phyloP scores from a whole-genome alignment of 2,329 filamentous ascomycete genomes.

The Geosmithia putterillii region DNA sequence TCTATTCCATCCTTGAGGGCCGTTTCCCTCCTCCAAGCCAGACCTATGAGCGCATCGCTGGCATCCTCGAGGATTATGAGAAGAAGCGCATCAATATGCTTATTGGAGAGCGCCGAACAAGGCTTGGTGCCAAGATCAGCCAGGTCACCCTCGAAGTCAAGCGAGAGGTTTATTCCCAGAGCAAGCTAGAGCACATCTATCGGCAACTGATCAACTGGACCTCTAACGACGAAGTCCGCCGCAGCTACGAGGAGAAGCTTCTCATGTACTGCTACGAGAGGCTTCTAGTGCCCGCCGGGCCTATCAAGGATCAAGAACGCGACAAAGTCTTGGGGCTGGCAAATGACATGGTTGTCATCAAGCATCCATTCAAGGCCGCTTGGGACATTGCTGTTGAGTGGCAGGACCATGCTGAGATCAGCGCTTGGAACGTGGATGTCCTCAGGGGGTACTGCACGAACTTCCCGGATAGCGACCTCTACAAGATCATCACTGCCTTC shows the following conservation, averaged over 20 bases:
- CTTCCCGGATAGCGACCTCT: conserved; percentile 75
- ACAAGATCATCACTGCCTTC: conserved; percentile 71
- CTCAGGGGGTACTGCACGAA: conserved; percentile 69
- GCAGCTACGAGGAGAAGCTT: conserved; percentile 82
- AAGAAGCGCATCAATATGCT: conserved; percentile 80
- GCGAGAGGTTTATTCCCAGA: conserved; percentile 65
- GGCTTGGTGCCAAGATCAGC: conserved; percentile 70
- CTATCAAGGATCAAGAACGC: conserved; percentile 57
- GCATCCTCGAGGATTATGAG: conserved; percentile 76
- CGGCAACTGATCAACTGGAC: conserved; percentile 82
- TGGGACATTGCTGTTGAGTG: conserved; percentile 90
- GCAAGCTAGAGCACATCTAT: conserved; percentile 71
- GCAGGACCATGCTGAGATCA: conserved; percentile 63
- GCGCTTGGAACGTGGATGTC: conserved; percentile 67
- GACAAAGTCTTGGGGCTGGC: conserved; percentile 65
- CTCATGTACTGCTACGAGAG: conserved; percentile 70
- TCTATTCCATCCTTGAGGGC: conserved; percentile 77
- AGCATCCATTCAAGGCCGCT: conserved; percentile 76
- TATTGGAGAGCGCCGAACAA: conserved; percentile 77
- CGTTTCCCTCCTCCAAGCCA: conserved; percentile 66
- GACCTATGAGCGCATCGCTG: conserved; percentile 71
- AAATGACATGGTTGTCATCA: conserved; percentile 90
- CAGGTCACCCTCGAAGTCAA: conserved; percentile 83
- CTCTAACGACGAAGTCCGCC: conserved; percentile 69
- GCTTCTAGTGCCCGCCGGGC: conserved; percentile 51